Base-by-base conservation (phyloP, 108 stramenopile genomes). In the Cyclotella baltica region DNA sequence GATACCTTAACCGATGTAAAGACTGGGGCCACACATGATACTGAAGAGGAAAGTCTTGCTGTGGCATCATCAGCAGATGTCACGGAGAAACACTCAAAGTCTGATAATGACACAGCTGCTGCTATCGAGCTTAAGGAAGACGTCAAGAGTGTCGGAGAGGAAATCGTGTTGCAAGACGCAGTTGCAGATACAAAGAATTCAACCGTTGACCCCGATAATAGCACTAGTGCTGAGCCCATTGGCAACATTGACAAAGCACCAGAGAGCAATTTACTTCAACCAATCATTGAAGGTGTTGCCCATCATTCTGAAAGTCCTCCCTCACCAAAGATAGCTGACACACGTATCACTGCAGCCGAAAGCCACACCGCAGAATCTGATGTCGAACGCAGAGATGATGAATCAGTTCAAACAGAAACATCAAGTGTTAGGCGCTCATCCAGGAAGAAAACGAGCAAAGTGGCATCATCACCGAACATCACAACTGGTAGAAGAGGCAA, bases 391-490 rank as follows among this genome's bases (percentile, higher is more conserved):
- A 6, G 16, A 69, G 67, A 55, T 64, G 70, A 67, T 35, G 20
- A 6, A 67, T 72, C 65, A 35, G 48, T 46, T 34, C 47, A 53
- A 46, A 57, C 62, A 48, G 73, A 38, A 58, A 55, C 55, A 0
- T 72, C 71, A 28, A 62, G 57, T 5, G 22, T 31, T 1, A 72
- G 38, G 20, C 70, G 63, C 3, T 63, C 70, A 31, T 65, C 70
- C 0, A 64, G 70, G 29, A 10, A 33, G 8, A 67, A 29, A 48
- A 4, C 71, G 43, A 67, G 35, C 33, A 50, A 34, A 27, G 40
- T 1, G 29, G 29, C 59, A 59, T 61, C 59, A 29, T 73, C 80
- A 19, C 67, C 58, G 2, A 56, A 37, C 9, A 80, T 73, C 40
- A 43, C 58, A 56, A 62, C 80, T 38, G 36, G 51, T 15, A 31